phyloP scores from a whole-genome alignment of 345 rosid genomes.

The Eucalyptus tenuipes region DNA sequence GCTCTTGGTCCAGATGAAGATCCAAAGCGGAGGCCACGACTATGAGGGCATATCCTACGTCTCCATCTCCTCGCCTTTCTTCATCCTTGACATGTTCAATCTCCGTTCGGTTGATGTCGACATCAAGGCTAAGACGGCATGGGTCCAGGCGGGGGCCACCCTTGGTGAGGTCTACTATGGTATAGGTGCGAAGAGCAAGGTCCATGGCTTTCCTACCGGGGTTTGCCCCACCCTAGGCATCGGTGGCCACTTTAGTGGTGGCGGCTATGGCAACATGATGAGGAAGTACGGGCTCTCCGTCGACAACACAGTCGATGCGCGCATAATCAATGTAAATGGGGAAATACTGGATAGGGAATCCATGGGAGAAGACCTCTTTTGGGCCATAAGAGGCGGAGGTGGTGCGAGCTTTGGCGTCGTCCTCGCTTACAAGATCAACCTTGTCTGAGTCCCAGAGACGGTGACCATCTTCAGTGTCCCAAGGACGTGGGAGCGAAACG shows the following conservation, averaged over 20 bases:
- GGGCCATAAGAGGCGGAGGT: slow-evolving; percentile 63
- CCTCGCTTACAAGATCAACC: slow-evolving; percentile 27
- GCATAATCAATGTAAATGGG: slow-evolving; percentile 29
- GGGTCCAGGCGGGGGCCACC: slow-evolving; percentile 13
- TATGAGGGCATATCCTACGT: slow-evolving; percentile 11
- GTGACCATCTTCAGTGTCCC: slow-evolving; percentile 11
- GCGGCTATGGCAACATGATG: slow-evolving; percentile 48
- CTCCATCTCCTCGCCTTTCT: slow-evolving; percentile 3
- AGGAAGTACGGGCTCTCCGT: slow-evolving; percentile 41
- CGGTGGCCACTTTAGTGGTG: slow-evolving; percentile 52
- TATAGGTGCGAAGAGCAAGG: neutral
- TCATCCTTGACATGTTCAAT: slow-evolving; percentile 7
- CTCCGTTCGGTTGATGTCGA: neutral
- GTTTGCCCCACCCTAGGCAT: slow-evolving; percentile 22
- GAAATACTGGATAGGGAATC: slow-evolving; percentile 17
- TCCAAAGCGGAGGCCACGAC: slow-evolving; percentile 30
- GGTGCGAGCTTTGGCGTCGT: slow-evolving; percentile 60
- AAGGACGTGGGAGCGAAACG: slow-evolving; percentile 4
- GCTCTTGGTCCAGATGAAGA: neutral
- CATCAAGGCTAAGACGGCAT: neutral
- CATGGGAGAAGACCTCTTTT: slow-evolving; percentile 65
- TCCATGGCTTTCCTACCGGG: slow-evolving; percentile 13
- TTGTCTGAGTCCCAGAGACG: slow-evolving; percentile 9
- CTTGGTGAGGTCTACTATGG: slow-evolving; percentile 6
- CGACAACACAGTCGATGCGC: slow-evolving; percentile 45